phyloP scores from a whole-genome alignment of 768 basidiomycete genomes.

The Pleurotus giganteus region DNA sequence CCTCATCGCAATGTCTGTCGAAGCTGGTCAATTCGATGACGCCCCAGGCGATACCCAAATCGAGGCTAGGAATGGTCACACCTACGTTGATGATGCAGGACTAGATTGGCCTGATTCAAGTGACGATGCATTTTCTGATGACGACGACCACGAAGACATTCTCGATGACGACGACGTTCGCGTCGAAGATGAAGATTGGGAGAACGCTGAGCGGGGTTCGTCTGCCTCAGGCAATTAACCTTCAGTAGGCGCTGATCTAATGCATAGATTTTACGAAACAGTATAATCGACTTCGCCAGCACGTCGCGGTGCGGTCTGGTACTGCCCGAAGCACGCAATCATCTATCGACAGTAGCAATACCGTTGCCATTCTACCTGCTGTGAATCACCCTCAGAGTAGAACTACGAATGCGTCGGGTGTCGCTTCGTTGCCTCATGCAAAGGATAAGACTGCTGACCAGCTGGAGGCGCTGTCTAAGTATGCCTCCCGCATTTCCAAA shows the following conservation, averaged over 20 bases:
- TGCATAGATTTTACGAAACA: slow-evolving; percentile 94
- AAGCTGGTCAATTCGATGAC: slow-evolving; percentile 63
- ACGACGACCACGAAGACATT: slow-evolving; percentile 43
- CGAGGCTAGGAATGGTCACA: slow-evolving; percentile 25
- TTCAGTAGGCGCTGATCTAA: not conserved
- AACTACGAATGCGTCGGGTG: slow-evolving; percentile 18
- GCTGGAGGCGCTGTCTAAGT: slow-evolving; percentile 72
- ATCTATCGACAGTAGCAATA: slow-evolving; percentile 41
- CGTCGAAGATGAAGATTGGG: slow-evolving; percentile 88
- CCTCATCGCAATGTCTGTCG: slow-evolving; percentile 28
- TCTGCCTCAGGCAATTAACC: slow-evolving; percentile 1
- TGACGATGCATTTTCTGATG: slow-evolving; percentile 37
- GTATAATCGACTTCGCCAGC: slow-evolving; percentile 91
- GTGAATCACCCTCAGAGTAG: slow-evolving; percentile 61
- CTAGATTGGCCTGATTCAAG: slow-evolving; percentile 25
- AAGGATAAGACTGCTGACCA: slow-evolving; percentile 71
- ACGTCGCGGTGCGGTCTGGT: slow-evolving; percentile 80
- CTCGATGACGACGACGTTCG: slow-evolving; percentile 57
- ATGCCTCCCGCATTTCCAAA: slow-evolving; percentile 68
- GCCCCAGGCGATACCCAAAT: slow-evolving; percentile 33
- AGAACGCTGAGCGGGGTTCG: slow-evolving; percentile 78
- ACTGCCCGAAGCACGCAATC: slow-evolving; percentile 60
- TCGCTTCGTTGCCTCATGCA: slow-evolving; percentile 24
- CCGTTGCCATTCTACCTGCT: slow-evolving; percentile 65
- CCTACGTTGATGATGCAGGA: slow-evolving; percentile 39